Base-by-base conservation (phyloP, 495 filamentous ascomycete species). In the Penicillium mononematosum region DNA sequence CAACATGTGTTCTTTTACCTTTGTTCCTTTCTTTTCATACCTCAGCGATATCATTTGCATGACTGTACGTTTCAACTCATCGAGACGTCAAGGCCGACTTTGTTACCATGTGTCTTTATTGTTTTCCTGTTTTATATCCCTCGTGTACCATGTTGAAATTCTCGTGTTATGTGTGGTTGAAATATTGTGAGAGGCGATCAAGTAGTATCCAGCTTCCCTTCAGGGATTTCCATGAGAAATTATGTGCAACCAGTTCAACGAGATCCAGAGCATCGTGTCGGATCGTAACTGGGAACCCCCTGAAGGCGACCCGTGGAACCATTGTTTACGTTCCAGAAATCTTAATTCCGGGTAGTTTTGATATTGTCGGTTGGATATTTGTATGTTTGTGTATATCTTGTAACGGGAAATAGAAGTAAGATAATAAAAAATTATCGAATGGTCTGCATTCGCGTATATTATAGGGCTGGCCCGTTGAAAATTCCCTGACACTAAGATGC, bases 271-370 rank as follows among this genome's bases (percentile, higher is more conserved):
- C 22, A 16, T 50, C 14, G 48, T 25, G 47, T 41, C 20, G 17
- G 49, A 51, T 50, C 24, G 48, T 27, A 55, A 25, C 27, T 36
- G 29, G 42, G 51, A 20, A 17, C 29, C 46, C 46, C 55, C 63
- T 53, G 53, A 19, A 5, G 7, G 14, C 32, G 64, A 62, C 38
- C 64, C 64, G 50, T 67, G 64, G 64, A 65, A 67, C 58, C 46
- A 41, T 20, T 58, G 55, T 58, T 58, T 47, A 55, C 32, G 16
- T 55, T 47, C 43, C 45, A 48, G 22, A 12, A 48, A 48, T 47
- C 45, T 17, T 29, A 47, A 47, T 47, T 16, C 20, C 1, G 4
- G 16, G 3, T 39, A 17, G 1, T 39, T 39, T n/a, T 38, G 1
- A 38, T n/a, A 38, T 38, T n/a, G 12, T 36, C 10, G 0, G 10